Conservation (phyloP, 208 protist genomes). For the Trypanosomatidae sp. region DNA sequence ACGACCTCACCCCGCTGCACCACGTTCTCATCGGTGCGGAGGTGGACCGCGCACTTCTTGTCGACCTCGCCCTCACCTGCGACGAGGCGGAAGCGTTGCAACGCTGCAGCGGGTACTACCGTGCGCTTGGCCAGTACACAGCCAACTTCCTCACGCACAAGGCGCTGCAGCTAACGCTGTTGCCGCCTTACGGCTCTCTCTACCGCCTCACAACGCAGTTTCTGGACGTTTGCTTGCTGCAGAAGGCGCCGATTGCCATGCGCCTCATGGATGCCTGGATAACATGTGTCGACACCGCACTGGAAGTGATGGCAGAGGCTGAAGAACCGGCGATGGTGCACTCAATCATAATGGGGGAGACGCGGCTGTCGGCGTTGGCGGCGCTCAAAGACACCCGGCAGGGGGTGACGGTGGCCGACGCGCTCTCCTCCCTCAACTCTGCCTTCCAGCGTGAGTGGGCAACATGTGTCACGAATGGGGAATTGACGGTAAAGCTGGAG, state of each 20-base stretch:
- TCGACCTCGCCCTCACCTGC: conserved; percentile 5
- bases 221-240: conserved; percentile 74
- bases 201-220: conserved; percentile 55
- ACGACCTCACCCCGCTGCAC: conserved; percentile 5
- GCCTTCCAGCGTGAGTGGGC: conserved; percentile 64
- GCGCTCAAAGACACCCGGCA: conserved; percentile 15
- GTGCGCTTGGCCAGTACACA: conserved; percentile 44
- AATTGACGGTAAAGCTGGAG: conserved; percentile 29
- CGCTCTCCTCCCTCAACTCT: conserved; percentile 36
- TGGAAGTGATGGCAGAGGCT: conserved; percentile 22
- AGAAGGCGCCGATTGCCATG: conserved; percentile 43
- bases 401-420: conserved; percentile 18
- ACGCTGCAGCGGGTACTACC: conserved; percentile 68
- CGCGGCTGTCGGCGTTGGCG: conserved; percentile 9
- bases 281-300: conserved; percentile 15
- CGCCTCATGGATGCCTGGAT: conserved; percentile 57
- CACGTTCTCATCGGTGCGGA: conserved; percentile 14
- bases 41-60: conserved; percentile 15
- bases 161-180: conserved; percentile 76
- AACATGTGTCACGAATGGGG: conserved; percentile 35
- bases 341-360: conserved; percentile 5
- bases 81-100: conserved; percentile 42
- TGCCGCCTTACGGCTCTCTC: conserved; percentile 69
- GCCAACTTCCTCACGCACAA: conserved; percentile 75
- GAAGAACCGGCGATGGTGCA: conserved; percentile 21